Conservation (phyloP, 2,329 filamentous ascomycete species). For the Microsporum ferrugineum region DNA sequence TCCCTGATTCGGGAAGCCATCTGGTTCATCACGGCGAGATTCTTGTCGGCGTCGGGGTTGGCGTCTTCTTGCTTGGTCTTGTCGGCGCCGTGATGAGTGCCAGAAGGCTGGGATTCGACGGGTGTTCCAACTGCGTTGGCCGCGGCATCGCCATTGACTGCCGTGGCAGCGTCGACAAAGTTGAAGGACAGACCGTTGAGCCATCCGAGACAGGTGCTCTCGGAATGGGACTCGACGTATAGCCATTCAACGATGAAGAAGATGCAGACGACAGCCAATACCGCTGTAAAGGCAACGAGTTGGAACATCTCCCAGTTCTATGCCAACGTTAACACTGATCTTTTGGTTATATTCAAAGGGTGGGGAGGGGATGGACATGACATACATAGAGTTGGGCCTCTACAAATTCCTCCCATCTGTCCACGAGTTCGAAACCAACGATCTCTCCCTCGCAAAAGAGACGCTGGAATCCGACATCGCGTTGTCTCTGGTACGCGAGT, state of each 20-base stretch:
- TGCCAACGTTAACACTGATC: neutral
- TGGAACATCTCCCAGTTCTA: conserved; percentile 10
- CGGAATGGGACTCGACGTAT: neutral
- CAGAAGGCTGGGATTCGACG: neutral
- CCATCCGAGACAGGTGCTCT: neutral
- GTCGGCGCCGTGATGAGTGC: neutral
- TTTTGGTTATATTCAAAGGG: neutral
- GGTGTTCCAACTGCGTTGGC: neutral
- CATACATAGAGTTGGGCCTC: conserved; percentile 7
- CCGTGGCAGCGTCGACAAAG: neutral
- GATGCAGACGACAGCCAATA: conserved; percentile 3
- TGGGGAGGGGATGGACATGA: neutral
- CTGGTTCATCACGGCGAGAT: conserved; percentile 6
- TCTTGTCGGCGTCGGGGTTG: neutral
- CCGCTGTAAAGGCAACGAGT: conserved; percentile 1
- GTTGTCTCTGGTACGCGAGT: neutral
- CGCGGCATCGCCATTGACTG: neutral
- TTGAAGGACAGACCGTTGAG: neutral
- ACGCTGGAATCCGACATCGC: conserved; percentile 4
- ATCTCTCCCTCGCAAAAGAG: conserved; percentile 8
- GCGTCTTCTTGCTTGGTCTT: neutral
- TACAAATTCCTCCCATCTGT: neutral
- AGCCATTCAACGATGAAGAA: conserved; percentile 2
- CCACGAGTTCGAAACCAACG: conserved; percentile 2
- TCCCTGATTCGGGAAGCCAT: conserved; percentile 6